These are phyloP conservation scores for Pyrus communis DNA, from an alignment of 306 rosid species.

Conservation along the genomic window DNA sequence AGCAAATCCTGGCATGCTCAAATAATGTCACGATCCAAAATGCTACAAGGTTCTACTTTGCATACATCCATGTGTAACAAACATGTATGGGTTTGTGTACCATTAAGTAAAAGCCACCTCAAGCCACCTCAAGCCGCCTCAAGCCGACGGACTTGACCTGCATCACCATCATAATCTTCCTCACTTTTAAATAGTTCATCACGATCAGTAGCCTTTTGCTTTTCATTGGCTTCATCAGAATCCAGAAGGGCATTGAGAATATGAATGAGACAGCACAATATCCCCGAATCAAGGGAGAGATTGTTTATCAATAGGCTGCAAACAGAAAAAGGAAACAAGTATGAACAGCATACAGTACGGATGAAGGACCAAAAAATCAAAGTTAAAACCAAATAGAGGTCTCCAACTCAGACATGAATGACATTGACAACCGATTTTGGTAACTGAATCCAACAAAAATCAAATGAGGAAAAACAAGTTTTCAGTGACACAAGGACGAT, in stretches of 20 bases:
- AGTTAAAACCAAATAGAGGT: not conserved
- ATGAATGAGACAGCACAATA: slow-evolving; percentile 92
- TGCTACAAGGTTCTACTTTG: not conserved
- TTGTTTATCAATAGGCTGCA: slow-evolving; percentile 95
- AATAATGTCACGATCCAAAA: not conserved
- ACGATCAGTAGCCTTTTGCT: slow-evolving; percentile 32
- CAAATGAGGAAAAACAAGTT: not conserved
- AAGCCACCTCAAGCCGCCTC: slow-evolving; percentile 81
- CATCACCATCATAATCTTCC: slow-evolving; percentile 36
- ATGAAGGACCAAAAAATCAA: not conserved
- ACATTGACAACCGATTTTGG: not conserved
- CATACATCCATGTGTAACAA: not conserved
- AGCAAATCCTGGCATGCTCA: not conserved
- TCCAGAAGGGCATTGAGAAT: slow-evolving; percentile 78
- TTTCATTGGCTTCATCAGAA: slow-evolving; percentile 54
- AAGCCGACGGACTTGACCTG: slow-evolving; percentile 38
- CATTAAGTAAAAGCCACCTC: slow-evolving; percentile 56
- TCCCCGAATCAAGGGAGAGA: slow-evolving; percentile 97
- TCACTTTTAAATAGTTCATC: slow-evolving; percentile 34
- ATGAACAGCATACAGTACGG: not conserved
- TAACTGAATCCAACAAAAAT: not conserved
- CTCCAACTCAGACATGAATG: not conserved
- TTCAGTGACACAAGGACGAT: not conserved
- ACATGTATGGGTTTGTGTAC: not conserved
- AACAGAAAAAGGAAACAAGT: slow-evolving; percentile 1